Evolutionary conservation across 371 early-diverging fungal genomes (phyloP).

Genomic region (Lichtheimia corymbifera): DNA sequence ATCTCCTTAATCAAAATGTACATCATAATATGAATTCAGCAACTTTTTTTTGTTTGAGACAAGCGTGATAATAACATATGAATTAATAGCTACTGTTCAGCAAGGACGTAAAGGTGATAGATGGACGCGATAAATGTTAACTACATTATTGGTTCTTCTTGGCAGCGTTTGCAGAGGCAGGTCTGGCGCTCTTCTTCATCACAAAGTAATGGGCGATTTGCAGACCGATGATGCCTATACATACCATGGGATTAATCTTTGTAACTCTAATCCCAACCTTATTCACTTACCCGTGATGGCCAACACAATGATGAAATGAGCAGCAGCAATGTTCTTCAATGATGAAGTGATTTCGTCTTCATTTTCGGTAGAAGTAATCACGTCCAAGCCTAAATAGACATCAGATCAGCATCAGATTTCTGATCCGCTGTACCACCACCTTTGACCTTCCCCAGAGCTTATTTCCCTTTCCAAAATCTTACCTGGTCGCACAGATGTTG

Average conservation of each 20-base stretch:
- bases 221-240: slow-evolving; percentile 40
- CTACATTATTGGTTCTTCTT: slow-evolving; percentile 6
- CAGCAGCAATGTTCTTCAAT: slow-evolving; percentile 50
- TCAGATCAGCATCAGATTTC: not conserved
- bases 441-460: not conserved
- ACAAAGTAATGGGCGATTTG: slow-evolving; percentile 47
- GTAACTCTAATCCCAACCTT: not conserved
- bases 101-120: not conserved
- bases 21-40: too few relatives aligned
- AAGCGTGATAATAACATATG: too few relatives aligned
- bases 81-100: slow-evolving; percentile 7
- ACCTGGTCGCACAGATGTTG: slow-evolving; percentile 51
- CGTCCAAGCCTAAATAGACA: slow-evolving; percentile 14
- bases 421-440: too few relatives aligned
- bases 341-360: slow-evolving; percentile 26
- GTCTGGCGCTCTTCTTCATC: slow-evolving; percentile 25
- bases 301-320: slow-evolving; percentile 48
- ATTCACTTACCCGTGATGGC: slow-evolving; percentile 43
- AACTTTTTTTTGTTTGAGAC: too few relatives aligned
- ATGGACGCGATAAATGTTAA: not conserved
- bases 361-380: slow-evolving; percentile 22
- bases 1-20: too few relatives aligned
- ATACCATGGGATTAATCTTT: not conserved
- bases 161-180: not conserved
- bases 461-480: slow-evolving; percentile 6